phyloP scores from a whole-genome alignment of 2,329 filamentous ascomycete genomes.

The Periglandula ipomoeae region DNA sequence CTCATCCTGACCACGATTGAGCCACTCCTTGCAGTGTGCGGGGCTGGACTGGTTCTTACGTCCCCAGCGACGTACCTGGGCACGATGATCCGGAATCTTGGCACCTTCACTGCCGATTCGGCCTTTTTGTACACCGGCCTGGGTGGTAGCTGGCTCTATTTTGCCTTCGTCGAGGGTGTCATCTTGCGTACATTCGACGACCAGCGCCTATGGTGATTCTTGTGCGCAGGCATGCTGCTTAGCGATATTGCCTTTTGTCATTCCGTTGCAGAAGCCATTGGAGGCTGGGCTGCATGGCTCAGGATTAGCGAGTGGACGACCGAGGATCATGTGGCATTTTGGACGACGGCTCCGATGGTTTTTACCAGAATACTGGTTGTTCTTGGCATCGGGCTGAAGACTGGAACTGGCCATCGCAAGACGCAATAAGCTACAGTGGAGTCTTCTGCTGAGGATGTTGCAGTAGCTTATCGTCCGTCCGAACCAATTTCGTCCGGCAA shows the following conservation, averaged over 20 bases:
- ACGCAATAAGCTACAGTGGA: not conserved
- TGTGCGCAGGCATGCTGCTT: constrained; percentile 27
- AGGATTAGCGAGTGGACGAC: constrained; percentile 18
- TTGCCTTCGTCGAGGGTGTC: constrained; percentile 28
- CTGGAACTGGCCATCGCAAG: not conserved
- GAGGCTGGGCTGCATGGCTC: constrained; percentile 21
- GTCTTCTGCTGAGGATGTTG: too few relatives aligned
- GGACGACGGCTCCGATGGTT: constrained; percentile 18
- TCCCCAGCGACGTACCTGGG: constrained; percentile 19
- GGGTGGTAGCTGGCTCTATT: constrained; percentile 18
- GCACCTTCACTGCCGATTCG: constrained; percentile 12
- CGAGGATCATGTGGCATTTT: constrained; percentile 20
- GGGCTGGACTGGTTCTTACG: constrained; percentile 21
- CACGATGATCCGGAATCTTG: constrained; percentile 18
- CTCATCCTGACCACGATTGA: constrained; percentile 24
- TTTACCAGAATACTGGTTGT: constrained; percentile 20
- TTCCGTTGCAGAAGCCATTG: constrained; percentile 23
- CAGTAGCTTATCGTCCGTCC: not conserved
- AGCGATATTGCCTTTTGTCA: constrained; percentile 22
- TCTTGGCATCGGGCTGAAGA: constrained; percentile 17
- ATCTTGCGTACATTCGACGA: constrained; percentile 25
- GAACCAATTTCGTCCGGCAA: not conserved
- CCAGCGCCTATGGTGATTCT: constrained; percentile 23
- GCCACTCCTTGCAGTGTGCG: constrained; percentile 23
- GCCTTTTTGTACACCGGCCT: constrained; percentile 15